These are phyloP conservation scores for Plasmopara halstedii DNA, from an alignment of 352 stramenopile genomes.

Conservation along the genomic window DNA sequence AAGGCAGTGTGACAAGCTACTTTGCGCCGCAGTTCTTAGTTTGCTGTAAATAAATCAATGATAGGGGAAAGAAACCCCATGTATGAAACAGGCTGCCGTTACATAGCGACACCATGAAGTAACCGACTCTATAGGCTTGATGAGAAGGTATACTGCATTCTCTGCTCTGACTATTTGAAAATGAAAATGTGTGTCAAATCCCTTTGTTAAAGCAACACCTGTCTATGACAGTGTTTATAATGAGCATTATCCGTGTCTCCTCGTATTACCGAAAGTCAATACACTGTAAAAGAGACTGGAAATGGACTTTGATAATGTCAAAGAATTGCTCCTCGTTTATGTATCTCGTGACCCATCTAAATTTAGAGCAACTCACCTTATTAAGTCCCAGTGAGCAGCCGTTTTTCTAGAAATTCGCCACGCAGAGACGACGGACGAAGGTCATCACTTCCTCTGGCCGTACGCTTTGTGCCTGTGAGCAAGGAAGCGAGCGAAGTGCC, in stretches of 20 bases:
- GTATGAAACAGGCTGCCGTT: not conserved
- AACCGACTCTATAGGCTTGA: constrained; percentile 8
- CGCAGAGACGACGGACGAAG: constrained; percentile 20
- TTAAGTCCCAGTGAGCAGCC: constrained; percentile 18
- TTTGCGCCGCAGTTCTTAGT: no score
- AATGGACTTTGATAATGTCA: not conserved
- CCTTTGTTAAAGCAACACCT: not conserved
- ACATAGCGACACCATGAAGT: constrained; percentile 3
- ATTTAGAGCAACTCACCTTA: constrained; percentile 14
- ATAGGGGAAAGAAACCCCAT: not conserved
- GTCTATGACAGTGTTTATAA: not conserved
- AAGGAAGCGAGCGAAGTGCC: constrained; percentile 3
- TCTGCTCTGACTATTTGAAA: constrained; percentile 19
- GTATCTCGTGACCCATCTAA: constrained; percentile 10
- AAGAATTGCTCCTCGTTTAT: constrained; percentile 10
- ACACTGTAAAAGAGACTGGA: not conserved
- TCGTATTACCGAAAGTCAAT: not conserved
- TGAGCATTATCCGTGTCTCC: not conserved
- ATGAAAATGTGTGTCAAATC: constrained; percentile 9
- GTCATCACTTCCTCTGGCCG: constrained; percentile 20
- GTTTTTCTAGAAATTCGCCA: constrained; percentile 22
- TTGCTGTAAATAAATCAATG: not conserved
- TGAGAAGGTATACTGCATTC: constrained; percentile 4
- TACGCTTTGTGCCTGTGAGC: constrained; percentile 5
- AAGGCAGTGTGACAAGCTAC: not conserved